Evolutionary conservation across 495 filamentous ascomycete genomes (phyloP).

Genomic region (Penicillium dipodomyicola): DNA sequence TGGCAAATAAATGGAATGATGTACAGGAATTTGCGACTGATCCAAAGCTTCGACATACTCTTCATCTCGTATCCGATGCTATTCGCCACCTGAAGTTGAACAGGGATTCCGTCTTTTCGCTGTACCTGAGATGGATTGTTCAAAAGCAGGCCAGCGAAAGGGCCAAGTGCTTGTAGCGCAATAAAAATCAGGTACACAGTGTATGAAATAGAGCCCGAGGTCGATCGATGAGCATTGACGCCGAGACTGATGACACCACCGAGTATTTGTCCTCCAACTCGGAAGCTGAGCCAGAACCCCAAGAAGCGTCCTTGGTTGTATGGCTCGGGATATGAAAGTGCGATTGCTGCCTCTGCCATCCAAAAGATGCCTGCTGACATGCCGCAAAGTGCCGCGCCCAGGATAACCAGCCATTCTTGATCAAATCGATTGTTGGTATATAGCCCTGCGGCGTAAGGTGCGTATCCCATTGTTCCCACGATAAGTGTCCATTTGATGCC

Average conservation of each 20-base stretch:
- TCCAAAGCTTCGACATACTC: slow-evolving; percentile 48
- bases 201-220: slow-evolving; percentile 60
- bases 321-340: slow-evolving; percentile 62
- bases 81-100: slow-evolving; percentile 49
- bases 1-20: slow-evolving; percentile 61
- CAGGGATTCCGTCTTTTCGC: slow-evolving; percentile 52
- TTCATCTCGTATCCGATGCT: slow-evolving; percentile 51
- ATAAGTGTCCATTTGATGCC: slow-evolving; percentile 65
- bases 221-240: slow-evolving; percentile 51
- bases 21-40: slow-evolving; percentile 52
- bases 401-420: slow-evolving; percentile 58
- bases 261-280: slow-evolving; percentile 59
- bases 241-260: slow-evolving; percentile 64
- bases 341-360: slow-evolving; percentile 65
- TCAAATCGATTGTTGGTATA: slow-evolving; percentile 67
- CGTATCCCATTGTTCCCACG: slow-evolving; percentile 64
- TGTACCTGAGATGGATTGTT: slow-evolving; percentile 54
- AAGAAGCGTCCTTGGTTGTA: slow-evolving; percentile 59
- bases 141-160: slow-evolving; percentile 54
- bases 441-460: slow-evolving; percentile 62
- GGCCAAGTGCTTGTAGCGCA: slow-evolving; percentile 56
- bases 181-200: slow-evolving; percentile 61
- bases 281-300: slow-evolving; percentile 62
- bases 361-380: slow-evolving; percentile 66
- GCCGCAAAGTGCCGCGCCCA: slow-evolving; percentile 64